Evolutionary conservation across 331 rosid genomes (phyloP).

Genomic region (Spiraea crenata): DNA sequence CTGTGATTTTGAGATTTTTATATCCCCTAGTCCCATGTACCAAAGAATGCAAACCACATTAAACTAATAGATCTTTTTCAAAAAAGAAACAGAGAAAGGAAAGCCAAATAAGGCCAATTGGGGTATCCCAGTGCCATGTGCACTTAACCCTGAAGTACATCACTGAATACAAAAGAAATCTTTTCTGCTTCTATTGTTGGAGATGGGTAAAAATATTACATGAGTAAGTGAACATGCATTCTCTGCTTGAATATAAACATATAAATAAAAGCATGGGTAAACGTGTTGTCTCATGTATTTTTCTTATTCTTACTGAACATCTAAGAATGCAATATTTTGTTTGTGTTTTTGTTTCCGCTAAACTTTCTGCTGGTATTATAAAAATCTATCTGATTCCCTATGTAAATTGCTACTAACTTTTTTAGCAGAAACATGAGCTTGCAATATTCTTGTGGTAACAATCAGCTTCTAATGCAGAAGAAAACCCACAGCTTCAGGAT

Average conservation of each 20-base stretch:
- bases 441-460: not conserved
- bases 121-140: not conserved
- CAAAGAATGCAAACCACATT: not conserved
- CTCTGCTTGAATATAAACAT: no score
- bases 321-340: no score
- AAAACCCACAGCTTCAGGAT: constrained; percentile 46
- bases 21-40: not conserved
- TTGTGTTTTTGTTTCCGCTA: no score
- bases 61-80: not conserved
- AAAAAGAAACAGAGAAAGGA: not conserved
- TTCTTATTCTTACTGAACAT: no score
- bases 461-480: constrained; percentile 46
- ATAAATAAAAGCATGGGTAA: no score
- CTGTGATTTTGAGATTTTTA: not conserved
- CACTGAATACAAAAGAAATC: no score
- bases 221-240: no score
- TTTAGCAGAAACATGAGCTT: not conserved
- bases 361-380: no score
- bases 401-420: not conserved
- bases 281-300: no score
- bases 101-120: not conserved
- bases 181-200: no score
- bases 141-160: not conserved
- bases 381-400: not conserved
- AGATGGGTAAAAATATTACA: no score